Evolutionary conservation across 1,284 basidiomycete species (phyloP).

Genomic region (Austroboletus novae-zelandiae): DNA sequence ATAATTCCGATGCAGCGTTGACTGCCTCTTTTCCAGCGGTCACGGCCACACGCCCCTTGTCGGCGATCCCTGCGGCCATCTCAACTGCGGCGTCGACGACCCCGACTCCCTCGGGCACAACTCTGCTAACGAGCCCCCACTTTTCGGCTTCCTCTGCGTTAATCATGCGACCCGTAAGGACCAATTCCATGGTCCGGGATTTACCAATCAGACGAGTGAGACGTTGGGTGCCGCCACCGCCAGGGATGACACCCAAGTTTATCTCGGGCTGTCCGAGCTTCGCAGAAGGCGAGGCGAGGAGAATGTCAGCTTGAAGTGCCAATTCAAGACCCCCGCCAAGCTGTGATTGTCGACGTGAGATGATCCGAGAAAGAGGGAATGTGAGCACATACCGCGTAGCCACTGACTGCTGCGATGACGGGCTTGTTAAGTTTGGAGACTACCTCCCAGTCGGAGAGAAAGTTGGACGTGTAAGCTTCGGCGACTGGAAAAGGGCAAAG

Average conservation of each 20-base stretch:
- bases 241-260: constrained; percentile 95
- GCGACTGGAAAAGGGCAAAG: constrained; percentile 48
- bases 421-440: constrained; percentile 84
- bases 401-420: constrained; percentile 93
- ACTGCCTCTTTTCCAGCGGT: constrained; percentile 96
- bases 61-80: constrained; percentile 79
- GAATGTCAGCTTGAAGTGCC: constrained; percentile 96
- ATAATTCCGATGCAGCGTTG: constrained; percentile 87
- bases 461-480: constrained; percentile 87
- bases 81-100: constrained; percentile 90
- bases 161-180: constrained; percentile 85
- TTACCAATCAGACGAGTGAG: constrained; percentile 89
- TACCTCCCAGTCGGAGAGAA: constrained; percentile 86
- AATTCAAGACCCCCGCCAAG: constrained; percentile 97
- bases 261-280: constrained; percentile 98
- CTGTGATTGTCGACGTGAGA: constrained; percentile 35
- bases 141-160: constrained; percentile 80
- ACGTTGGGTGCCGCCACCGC: constrained; percentile 82
- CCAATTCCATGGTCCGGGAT: constrained; percentile 93
- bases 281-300: constrained; percentile 91
- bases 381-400: constrained; percentile 75
- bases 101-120: constrained; percentile 74
- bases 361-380: background rate
- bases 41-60: constrained; percentile 83
- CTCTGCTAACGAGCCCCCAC: constrained; percentile 83